Conservation (phyloP, 805 yeast species). For the Candida adriatica region DNA sequence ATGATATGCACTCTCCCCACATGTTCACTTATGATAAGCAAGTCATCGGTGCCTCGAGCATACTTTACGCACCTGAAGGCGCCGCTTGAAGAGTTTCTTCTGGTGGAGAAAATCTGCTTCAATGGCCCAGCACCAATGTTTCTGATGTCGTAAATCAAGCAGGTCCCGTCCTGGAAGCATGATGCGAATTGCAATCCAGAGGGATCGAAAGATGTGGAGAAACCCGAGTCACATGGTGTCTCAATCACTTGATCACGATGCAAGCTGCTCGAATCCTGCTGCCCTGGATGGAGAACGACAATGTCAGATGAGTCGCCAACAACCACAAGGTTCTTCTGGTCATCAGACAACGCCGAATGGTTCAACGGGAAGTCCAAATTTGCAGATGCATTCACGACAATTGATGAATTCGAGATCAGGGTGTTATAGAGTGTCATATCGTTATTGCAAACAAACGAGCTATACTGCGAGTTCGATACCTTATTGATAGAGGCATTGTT, state of each 20-base stretch:
- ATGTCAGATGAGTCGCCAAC: slow-evolving; percentile 76
- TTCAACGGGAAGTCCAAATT: slow-evolving; percentile 63
- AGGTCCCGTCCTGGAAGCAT: slow-evolving; percentile 81
- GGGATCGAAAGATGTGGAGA: slow-evolving; percentile 73
- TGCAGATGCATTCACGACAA: slow-evolving; percentile 36
- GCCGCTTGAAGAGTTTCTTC: slow-evolving; percentile 47
- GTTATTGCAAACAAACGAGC: slow-evolving; percentile 74
- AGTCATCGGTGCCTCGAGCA: slow-evolving; percentile 63
- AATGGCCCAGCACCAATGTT: slow-evolving; percentile 44
- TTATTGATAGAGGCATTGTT: slow-evolving; percentile 62
- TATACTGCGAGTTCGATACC: slow-evolving; percentile 36
- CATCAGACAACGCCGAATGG: slow-evolving; percentile 65
- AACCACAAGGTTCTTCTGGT: slow-evolving; percentile 47
- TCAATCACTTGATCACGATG: slow-evolving; percentile 34
- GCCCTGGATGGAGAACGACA: slow-evolving; percentile 40
- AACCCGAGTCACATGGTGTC: slow-evolving; percentile 71
- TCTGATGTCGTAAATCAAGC: slow-evolving; percentile 71
- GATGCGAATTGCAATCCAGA: slow-evolving; percentile 70
- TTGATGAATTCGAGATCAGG: slow-evolving; percentile 44
- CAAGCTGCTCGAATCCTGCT: slow-evolving; percentile 24
- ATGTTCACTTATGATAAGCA: slow-evolving; percentile 74
- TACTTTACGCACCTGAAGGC: slow-evolving; percentile 63
- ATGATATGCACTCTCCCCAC: slow-evolving; percentile 81
- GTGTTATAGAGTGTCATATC: slow-evolving; percentile 66
- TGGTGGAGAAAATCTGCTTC: slow-evolving; percentile 50